Percentiles rank a stretch among this genome's conserved stretches.
phyloP scores from a whole-genome alignment of 495 filamentous ascomycete genomes.

The Antarctomyces pellizariae region DNA sequence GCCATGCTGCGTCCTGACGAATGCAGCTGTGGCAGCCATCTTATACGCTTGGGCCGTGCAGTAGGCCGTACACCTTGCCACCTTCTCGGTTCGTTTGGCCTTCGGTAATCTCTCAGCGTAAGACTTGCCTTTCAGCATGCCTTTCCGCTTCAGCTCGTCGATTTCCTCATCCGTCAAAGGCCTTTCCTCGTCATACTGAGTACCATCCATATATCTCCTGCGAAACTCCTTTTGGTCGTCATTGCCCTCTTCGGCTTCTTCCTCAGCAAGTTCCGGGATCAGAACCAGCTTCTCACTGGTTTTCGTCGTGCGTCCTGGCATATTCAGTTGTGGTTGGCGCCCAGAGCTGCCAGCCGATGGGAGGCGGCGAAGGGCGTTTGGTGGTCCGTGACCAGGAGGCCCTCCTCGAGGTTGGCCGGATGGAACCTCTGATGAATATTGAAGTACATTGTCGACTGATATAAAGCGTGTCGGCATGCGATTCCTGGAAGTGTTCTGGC shows the following conservation, averaged over 20 bases:
- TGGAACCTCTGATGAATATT: slow-evolving; percentile 83
- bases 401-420: slow-evolving; percentile 78
- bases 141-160: slow-evolving; percentile 36
- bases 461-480: slow-evolving; percentile 51
- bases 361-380: slow-evolving; percentile 22
- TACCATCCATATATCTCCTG: slow-evolving; percentile 25
- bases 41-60: slow-evolving; percentile 88
- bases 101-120: slow-evolving; percentile 93
- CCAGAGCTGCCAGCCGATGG: slow-evolving; percentile 15
- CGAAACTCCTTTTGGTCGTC: slow-evolving; percentile 25
- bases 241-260: slow-evolving; percentile 27
- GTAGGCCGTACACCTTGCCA: slow-evolving; percentile 82
- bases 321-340: slow-evolving; percentile 37
- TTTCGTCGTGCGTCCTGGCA: slow-evolving; percentile 75
- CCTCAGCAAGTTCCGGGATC: slow-evolving; percentile 62
- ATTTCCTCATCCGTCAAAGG: slow-evolving; percentile 63
- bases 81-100: slow-evolving; percentile 59
- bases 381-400: slow-evolving; percentile 33
- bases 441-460: slow-evolving; percentile 87
- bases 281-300: slow-evolving; percentile 87
- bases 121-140: slow-evolving; percentile 47
- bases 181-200: slow-evolving; percentile 32
- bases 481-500: slow-evolving; percentile 6
- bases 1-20: slow-evolving; percentile 73
- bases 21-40: slow-evolving; percentile 62